Percentiles rank a stretch among this genome's conserved stretches.
These are phyloP conservation scores for Vitis riparia DNA, from an alignment of 164 flowering plant species.

Conservation along the genomic window DNA sequence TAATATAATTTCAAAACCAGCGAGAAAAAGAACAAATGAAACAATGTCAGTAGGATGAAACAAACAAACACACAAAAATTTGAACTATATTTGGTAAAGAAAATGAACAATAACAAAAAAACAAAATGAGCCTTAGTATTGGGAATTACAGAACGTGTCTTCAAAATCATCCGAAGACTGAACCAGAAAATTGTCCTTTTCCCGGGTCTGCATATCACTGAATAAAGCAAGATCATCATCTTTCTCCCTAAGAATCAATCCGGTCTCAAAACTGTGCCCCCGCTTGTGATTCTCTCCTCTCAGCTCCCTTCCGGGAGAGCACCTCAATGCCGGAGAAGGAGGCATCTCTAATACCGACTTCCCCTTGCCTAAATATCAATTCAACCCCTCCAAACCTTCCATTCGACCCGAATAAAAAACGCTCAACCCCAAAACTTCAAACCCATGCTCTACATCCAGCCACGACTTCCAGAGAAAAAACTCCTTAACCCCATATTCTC, in stretches of 20 bases:
- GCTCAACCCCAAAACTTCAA: background rate
- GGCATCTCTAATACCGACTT: slow-evolving; percentile 53
- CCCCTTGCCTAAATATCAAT: slow-evolving; percentile 7
- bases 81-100: background rate
- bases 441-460: slow-evolving; percentile 15
- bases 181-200: slow-evolving; percentile 75
- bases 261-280: slow-evolving; percentile 76
- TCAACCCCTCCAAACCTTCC: background rate
- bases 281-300: slow-evolving; percentile 62
- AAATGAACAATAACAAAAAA: slow-evolving; percentile 5
- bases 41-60: slow-evolving; percentile 2
- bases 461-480: background rate
- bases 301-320: slow-evolving; percentile 63
- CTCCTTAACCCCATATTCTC: background rate
- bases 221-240: slow-evolving; percentile 93
- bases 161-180: slow-evolving; percentile 72
- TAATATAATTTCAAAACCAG: slow-evolving; percentile 6
- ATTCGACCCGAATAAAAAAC: background rate
- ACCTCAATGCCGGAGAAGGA: slow-evolving; percentile 75
- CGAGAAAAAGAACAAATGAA: background rate
- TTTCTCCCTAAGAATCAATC: slow-evolving; percentile 53
- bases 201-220: slow-evolving; percentile 75
- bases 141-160: slow-evolving; percentile 67
- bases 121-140: background rate
- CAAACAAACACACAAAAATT: background rate